A percentile compares a stretch with the other conserved stretches of the same genome.
Conservation (phyloP, 164 flowering plant species). For the Nymphaea thermarum region DNA sequence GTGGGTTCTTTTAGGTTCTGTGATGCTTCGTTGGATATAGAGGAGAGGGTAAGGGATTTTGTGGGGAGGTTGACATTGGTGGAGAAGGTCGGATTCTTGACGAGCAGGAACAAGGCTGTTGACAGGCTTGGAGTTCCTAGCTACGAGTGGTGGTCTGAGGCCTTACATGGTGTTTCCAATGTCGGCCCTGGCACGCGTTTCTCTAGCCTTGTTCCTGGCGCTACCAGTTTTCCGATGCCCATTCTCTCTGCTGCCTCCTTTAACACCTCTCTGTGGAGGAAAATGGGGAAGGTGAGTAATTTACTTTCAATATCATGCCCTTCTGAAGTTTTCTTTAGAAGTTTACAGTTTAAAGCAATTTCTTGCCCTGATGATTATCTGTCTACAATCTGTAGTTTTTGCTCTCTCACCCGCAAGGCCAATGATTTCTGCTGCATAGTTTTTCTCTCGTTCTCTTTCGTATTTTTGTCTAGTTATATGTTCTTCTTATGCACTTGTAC, state of each 20-base stretch:
- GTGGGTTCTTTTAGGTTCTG: slow-evolving; percentile 41
- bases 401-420: too few relatives aligned
- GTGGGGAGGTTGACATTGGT: slow-evolving; percentile 70
- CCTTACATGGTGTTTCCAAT: slow-evolving; percentile 83
- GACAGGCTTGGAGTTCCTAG: slow-evolving; percentile 73
- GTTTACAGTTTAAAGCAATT: too few relatives aligned
- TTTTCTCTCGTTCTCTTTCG: too few relatives aligned
- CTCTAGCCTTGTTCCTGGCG: slow-evolving; percentile 60
- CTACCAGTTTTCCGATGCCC: slow-evolving; percentile 88
- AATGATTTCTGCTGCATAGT: too few relatives aligned
- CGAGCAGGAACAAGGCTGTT: slow-evolving; percentile 37
- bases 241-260: slow-evolving; percentile 86
- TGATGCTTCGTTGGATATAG: slow-evolving; percentile 26
- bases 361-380: too few relatives aligned
- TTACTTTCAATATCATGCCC: slow-evolving; percentile 1
- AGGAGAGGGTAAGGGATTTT: slow-evolving; percentile 58
- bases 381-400: too few relatives aligned
- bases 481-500: too few relatives aligned
- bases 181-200: slow-evolving; percentile 77
- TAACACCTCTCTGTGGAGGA: slow-evolving; percentile 55
- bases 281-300: slow-evolving; percentile 71
- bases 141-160: slow-evolving; percentile 99
- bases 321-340: neutral
- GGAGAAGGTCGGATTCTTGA: slow-evolving; percentile 63
- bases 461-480: too few relatives aligned